Evolutionary conservation across 495 filamentous ascomycete species (phyloP).

Genomic region (Xylaria palmicola): DNA sequence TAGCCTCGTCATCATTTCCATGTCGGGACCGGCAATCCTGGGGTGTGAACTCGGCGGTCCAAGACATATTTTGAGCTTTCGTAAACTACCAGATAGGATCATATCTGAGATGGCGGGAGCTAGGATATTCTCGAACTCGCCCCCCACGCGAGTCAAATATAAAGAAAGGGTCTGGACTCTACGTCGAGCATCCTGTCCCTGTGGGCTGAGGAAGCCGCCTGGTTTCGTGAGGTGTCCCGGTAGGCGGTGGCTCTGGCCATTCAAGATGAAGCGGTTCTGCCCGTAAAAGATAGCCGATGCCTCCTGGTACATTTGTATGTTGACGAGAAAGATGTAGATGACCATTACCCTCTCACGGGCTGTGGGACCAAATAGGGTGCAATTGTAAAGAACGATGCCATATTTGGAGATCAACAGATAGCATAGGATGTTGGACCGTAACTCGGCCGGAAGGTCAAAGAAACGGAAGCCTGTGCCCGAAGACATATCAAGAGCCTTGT

Average conservation of each 20-base stretch:
- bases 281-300: constrained; percentile 36
- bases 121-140: constrained; percentile 28
- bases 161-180: constrained; percentile 29
- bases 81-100: constrained; percentile 29
- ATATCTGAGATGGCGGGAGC: constrained; percentile 27
- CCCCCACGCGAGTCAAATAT: constrained; percentile 29
- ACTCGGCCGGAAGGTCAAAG: constrained; percentile 71
- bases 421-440: constrained; percentile 71
- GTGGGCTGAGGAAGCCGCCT: constrained; percentile 18
- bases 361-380: constrained; percentile 17
- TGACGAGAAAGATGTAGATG: constrained; percentile 34
- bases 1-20: constrained; percentile 21
- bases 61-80: constrained; percentile 25
- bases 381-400: constrained; percentile 25
- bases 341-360: constrained; percentile 3
- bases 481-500: constrained; percentile 3
- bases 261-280: constrained; percentile 32
- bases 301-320: constrained; percentile 31
- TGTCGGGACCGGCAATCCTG: constrained; percentile 10
- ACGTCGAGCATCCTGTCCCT: constrained; percentile 26
- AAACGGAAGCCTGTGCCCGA: constrained; percentile 18
- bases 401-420: constrained; percentile 22
- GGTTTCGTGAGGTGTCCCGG: constrained; percentile 25
- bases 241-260: constrained; percentile 27
- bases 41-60: constrained; percentile 17